A percentile compares a stretch with the other conserved stretches of the same genome.
Conservation (phyloP, 257 asterid species). For the Orobanche coerulescens region DNA sequence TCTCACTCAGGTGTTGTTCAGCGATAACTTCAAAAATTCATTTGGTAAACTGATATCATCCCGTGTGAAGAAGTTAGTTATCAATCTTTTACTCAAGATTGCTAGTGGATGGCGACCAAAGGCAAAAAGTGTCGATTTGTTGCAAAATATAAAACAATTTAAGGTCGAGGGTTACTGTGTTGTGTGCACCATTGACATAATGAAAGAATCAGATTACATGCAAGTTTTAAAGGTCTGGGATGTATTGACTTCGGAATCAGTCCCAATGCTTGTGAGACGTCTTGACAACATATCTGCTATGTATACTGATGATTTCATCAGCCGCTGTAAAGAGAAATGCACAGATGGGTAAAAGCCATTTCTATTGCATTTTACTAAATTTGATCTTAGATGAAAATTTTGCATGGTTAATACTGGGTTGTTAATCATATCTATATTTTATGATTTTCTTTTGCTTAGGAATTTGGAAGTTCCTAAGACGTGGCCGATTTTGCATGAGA, state of each 20-base stretch:
- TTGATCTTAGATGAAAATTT: background rate
- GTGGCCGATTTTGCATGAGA: background rate
- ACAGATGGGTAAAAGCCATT: background rate
- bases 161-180: constrained; percentile 35
- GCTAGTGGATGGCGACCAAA: constrained; percentile 73
- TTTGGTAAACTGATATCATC: constrained; percentile 32
- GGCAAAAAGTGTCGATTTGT: constrained; percentile 36
- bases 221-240: constrained; percentile 72
- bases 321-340: background rate
- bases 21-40: constrained; percentile 49
- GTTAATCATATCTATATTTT: no score
- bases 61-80: constrained; percentile 33
- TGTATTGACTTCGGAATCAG: constrained; percentile 22
- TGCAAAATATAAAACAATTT: constrained; percentile 41
- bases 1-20: constrained; percentile 42
- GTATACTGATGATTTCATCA: background rate
- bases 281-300: background rate
- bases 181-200: constrained; percentile 48
- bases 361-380: background rate
- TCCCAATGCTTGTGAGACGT: background rate
- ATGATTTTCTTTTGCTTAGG: background rate
- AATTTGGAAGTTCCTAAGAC: background rate
- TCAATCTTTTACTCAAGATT: constrained; percentile 37
- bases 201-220: constrained; percentile 27
- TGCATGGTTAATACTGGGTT: no score